These are phyloP conservation scores for Sugiyamaella japonica DNA, from an alignment of 1,139 yeast species.

Conservation along the genomic window DNA sequence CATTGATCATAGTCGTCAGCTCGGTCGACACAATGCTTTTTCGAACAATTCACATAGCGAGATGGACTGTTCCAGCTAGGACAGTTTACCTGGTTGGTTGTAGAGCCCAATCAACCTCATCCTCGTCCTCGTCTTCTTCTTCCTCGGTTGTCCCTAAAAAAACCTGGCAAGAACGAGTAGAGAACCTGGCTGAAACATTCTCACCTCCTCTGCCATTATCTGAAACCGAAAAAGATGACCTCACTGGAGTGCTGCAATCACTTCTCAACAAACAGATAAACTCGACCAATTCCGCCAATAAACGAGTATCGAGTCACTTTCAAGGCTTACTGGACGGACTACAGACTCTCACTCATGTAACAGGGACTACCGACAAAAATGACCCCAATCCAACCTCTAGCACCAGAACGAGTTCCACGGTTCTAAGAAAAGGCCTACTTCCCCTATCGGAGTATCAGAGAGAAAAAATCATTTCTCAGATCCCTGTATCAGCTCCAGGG, in stretches of 20 bases:
- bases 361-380: not conserved
- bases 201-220: conserved; percentile 30
- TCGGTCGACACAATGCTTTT: too few relatives aligned
- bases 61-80: not conserved
- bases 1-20: too few relatives aligned
- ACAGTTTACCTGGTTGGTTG: not conserved
- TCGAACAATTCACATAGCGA: too few relatives aligned
- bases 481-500: not conserved
- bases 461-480: conserved; percentile 14
- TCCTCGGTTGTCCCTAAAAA: not conserved
- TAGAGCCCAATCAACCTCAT: not conserved
- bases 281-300: conserved; percentile 22
- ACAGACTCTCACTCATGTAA: conserved; percentile 21
- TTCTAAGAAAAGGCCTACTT: conserved; percentile 11
- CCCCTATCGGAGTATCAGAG: conserved; percentile 16
- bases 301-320: conserved; percentile 32
- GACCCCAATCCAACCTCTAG: too few relatives aligned
- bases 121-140: not conserved
- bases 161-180: conserved; percentile 20
- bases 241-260: conserved; percentile 26
- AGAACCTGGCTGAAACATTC: conserved; percentile 28
- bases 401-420: not conserved
- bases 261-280: conserved; percentile 26
- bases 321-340: conserved; percentile 35
- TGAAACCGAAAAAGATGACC: conserved; percentile 27